phyloP scores from a whole-genome alignment of 768 basidiomycete species.

The Gautieria morchelliformis region DNA sequence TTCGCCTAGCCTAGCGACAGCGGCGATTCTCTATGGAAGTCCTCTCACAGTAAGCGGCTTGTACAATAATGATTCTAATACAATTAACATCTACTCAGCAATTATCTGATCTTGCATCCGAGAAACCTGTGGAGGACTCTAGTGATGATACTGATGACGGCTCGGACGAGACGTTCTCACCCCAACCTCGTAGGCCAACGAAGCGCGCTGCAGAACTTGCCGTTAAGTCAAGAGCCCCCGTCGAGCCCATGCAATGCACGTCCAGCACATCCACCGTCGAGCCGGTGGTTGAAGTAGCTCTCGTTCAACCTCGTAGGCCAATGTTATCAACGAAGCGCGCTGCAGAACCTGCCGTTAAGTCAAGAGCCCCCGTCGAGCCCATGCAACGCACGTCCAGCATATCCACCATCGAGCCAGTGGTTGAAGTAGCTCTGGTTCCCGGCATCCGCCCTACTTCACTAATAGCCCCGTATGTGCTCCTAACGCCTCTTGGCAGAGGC shows the following conservation, averaged over 20 bases:
- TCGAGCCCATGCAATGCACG: too few species aligned
- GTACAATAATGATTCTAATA: not conserved
- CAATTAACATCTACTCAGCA: not conserved
- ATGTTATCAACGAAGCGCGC: too few species aligned
- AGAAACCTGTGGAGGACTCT: not conserved
- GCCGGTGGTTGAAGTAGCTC: too few species aligned
- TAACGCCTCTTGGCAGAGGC: not conserved
- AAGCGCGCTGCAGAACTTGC: too few species aligned
- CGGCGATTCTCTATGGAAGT: not conserved
- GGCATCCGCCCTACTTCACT: too few species aligned
- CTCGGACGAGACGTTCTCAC: not conserved
- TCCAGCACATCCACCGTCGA: too few species aligned
- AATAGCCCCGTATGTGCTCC: not conserved
- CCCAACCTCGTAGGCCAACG: not conserved
- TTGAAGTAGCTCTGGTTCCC: too few species aligned
- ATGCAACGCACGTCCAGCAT: too few species aligned
- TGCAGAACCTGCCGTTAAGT: too few species aligned
- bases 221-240: too few species aligned
- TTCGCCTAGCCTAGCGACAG: not conserved
- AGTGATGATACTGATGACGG: not conserved
- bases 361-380: too few species aligned
- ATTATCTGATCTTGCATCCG: not conserved
- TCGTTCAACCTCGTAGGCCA: not conserved
- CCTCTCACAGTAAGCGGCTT: not conserved
- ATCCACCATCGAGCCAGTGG: too few species aligned